Base-by-base conservation (phyloP, 257 asterid genomes). In the Anisodus tanguticus region DNA sequence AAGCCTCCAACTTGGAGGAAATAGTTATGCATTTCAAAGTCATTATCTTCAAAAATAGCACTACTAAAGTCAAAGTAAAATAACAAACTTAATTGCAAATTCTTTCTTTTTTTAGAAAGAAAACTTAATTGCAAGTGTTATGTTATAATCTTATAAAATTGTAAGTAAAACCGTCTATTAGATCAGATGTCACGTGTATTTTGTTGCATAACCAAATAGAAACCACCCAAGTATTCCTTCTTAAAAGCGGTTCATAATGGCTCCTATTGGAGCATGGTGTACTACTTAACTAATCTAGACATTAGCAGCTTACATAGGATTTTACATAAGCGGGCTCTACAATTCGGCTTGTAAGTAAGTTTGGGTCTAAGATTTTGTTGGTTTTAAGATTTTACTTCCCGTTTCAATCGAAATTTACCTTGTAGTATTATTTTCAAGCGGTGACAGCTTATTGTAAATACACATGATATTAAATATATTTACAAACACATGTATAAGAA, bases 371-470 rank as follows among this genome's bases (percentile, higher is more conserved):
- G 15, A n/a, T 5, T 19, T 45, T 45, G 80, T 45, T 2, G n/a
- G 59, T 45, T 45, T 72, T 19, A 72, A 72, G n/a, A 11, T 72
- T 72, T 45, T 45, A 72, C 80, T 72, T 45, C 12, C 41, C n/a
- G 59, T 72, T 72, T 72, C 59, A 72, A 72, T 31, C 41, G 13
- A 11, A 11, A 26, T 10, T 64, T 26, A 26, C 71, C 39, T 2
- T 10, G 26, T 22, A 22, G 71, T 26, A 64, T 64, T 64, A 64
- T 9, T 26, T 26, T 4, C 71, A 26, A 35, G 17, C n/a, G 6
- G 12, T 19, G 37, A 62, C 37, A 62, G 37, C 37, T 62, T 9
- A 8, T 49, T 49, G 54, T 49, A 54, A 54, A 57, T 57, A 58
- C 64, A 58, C 26, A 16, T 16, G 8, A 57, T 5, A 57, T 17